A percentile compares a stretch with the other conserved stretches of the same genome.
Evolutionary conservation across 176 grass and related monocot genomes (phyloP).

Genomic region (Triticum urartu): DNA sequence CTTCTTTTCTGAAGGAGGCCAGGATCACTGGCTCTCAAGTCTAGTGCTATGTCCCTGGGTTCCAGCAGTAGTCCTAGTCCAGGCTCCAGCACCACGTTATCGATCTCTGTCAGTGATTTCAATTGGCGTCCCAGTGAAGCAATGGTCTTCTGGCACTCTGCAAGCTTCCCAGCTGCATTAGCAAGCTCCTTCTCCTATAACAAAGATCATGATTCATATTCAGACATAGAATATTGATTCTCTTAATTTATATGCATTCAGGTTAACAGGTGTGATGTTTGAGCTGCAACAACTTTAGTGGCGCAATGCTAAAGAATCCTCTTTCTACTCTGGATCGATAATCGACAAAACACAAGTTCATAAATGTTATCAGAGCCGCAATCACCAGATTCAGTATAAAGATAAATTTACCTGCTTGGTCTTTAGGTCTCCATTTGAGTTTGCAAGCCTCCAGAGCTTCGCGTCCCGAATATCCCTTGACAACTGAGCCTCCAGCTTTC

Average conservation of each 20-base stretch:
- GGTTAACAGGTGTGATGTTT: neutral
- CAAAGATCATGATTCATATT: conserved; percentile 33
- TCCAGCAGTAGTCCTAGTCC: conserved; percentile 24
- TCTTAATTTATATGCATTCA: no score
- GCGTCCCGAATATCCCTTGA: conserved; percentile 52
- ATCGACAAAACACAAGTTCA: neutral
- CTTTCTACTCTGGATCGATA: neutral
- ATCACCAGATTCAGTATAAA: neutral
- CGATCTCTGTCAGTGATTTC: conserved; percentile 74
- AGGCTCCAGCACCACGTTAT: conserved; percentile 51
- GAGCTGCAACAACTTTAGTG: neutral
- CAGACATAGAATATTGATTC: no score
- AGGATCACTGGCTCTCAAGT: conserved; percentile 37
- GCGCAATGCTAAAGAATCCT: neutral
- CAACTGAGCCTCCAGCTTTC: conserved; percentile 57
- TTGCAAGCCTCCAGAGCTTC: conserved; percentile 47
- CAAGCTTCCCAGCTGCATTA: conserved; percentile 79
- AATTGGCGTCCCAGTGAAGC: conserved; percentile 73
- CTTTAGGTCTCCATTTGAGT: conserved; percentile 70
- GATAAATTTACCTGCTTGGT: conserved; percentile 66
- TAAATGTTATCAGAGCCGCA: conserved; percentile 2
- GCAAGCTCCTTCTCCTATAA: conserved; percentile 88
- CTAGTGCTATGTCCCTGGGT: conserved; percentile 27
- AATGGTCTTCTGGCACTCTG: conserved; percentile 95
- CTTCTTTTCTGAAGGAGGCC: conserved; percentile 11